Evolutionary conservation across 768 basidiomycete species (phyloP).

Genomic region (Phylloporus arenicola): DNA sequence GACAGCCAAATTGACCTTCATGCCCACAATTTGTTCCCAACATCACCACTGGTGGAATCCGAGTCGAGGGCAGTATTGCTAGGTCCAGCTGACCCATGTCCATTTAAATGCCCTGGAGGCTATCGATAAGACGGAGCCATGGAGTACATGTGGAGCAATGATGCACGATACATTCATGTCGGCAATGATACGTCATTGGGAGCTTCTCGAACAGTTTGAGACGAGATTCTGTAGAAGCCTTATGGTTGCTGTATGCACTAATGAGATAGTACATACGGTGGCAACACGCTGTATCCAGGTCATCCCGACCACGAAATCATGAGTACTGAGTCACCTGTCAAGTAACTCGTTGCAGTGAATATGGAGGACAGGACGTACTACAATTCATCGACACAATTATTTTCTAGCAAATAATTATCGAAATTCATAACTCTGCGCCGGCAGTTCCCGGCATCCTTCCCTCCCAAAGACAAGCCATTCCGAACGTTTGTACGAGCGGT

Average conservation of each 20-base stretch:
- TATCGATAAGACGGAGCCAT: constrained; percentile 7
- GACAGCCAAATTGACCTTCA: constrained; percentile 15
- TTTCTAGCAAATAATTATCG: constrained; percentile 1
- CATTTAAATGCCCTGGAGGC: constrained; percentile 10
- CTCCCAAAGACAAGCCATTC: constrained; percentile 12
- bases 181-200: constrained; percentile 21
- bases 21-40: constrained; percentile 19
- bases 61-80: background rate
- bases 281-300: background rate
- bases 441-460: constrained; percentile 26
- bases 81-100: constrained; percentile 5
- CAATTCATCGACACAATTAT: too few species aligned
- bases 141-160: constrained; percentile 17
- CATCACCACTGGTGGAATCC: constrained; percentile 2
- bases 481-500: constrained; percentile 13
- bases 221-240: background rate
- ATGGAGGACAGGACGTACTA: background rate
- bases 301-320: too few species aligned
- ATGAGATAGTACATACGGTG: background rate
- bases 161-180: background rate
- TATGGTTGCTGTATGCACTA: background rate
- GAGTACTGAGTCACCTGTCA: too few species aligned
- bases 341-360: too few species aligned
- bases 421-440: constrained; percentile 15
- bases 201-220: too few species aligned